phyloP scores from a whole-genome alignment of 345 rosid species.

The Dovyalis caffra region DNA sequence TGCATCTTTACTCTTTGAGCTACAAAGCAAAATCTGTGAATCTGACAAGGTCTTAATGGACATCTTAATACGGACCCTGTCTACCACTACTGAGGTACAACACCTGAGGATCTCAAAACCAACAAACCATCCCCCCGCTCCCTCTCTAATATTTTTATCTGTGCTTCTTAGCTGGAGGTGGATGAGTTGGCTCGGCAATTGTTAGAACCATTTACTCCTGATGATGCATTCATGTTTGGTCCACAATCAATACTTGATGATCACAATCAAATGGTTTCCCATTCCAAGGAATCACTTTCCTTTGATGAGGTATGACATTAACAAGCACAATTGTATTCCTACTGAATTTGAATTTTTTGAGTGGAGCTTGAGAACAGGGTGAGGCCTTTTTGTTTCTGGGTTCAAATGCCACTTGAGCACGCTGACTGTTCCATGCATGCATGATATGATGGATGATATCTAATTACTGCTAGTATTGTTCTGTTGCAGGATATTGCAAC shows the following conservation, averaged over 20 bases:
- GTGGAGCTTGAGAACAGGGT: background rate
- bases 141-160: slow-evolving; percentile 4
- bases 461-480: background rate
- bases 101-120: background rate
- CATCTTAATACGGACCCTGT: slow-evolving; percentile 50
- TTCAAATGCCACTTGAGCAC: too few species aligned
- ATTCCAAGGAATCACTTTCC: slow-evolving; percentile 74
- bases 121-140: background rate
- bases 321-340: background rate
- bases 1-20: slow-evolving; percentile 44
- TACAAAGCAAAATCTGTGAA: slow-evolving; percentile 52
- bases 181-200: slow-evolving; percentile 67
- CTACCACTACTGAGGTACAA: slow-evolving; percentile 56
- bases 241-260: slow-evolving; percentile 48
- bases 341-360: background rate
- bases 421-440: too few species aligned
- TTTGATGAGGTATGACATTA: slow-evolving; percentile 69
- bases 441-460: background rate
- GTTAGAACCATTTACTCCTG: slow-evolving; percentile 77
- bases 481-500: slow-evolving; percentile 57
- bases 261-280: slow-evolving; percentile 38
- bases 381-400: background rate
- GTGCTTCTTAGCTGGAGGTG: slow-evolving; percentile 49
- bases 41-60: slow-evolving; percentile 43
- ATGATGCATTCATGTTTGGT: slow-evolving; percentile 77